A percentile compares a stretch with the other conserved stretches of the same genome.
Evolutionary conservation across 1,139 yeast genomes (phyloP).

Genomic region (Taiozyma sp.): DNA sequence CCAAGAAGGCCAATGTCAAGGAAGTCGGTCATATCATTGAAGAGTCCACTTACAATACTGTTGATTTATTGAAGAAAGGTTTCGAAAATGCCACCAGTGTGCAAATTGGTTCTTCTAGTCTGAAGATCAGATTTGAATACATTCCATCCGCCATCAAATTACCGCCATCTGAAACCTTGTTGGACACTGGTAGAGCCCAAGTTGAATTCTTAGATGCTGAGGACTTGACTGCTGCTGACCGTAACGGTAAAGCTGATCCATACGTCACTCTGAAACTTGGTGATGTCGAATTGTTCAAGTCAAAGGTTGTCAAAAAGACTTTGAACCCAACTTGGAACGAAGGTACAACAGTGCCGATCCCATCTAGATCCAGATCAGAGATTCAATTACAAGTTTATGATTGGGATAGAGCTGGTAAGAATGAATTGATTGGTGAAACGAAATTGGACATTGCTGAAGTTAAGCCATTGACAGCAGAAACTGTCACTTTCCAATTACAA

Average conservation of each 20-base stretch:
- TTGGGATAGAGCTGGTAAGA: slow-evolving; percentile 74
- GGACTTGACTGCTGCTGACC: slow-evolving; percentile 52
- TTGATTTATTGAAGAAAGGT: slow-evolving; percentile 48
- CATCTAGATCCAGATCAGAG: slow-evolving; percentile 55
- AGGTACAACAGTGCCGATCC: slow-evolving; percentile 48
- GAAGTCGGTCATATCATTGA: slow-evolving; percentile 43
- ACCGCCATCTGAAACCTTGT: slow-evolving; percentile 54
- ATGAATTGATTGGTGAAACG: slow-evolving; percentile 54
- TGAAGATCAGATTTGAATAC: slow-evolving; percentile 51
- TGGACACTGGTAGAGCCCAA: slow-evolving; percentile 61
- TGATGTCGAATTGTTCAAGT: slow-evolving; percentile 49
- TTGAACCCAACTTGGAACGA: slow-evolving; percentile 72
- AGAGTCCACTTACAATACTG: slow-evolving; percentile 46
- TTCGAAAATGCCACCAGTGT: slow-evolving; percentile 43
- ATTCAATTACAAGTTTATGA: slow-evolving; percentile 52
- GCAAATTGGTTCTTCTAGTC: slow-evolving; percentile 37
- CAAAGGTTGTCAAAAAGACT: slow-evolving; percentile 60
- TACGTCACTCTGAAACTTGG: slow-evolving; percentile 47
- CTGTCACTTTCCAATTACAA: slow-evolving; percentile 44
- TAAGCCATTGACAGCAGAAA: slow-evolving; percentile 40
- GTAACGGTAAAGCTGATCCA: slow-evolving; percentile 77
- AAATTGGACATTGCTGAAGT: slow-evolving; percentile 45
- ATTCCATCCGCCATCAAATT: slow-evolving; percentile 53
- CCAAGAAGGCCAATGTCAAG: slow-evolving; percentile 46
- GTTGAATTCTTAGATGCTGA: slow-evolving; percentile 54